Evolutionary conservation across 2,329 filamentous ascomycete species (phyloP), one percentile per base, ranked within the genome.

Genomic region (Monilinia polystroma): DNA sequence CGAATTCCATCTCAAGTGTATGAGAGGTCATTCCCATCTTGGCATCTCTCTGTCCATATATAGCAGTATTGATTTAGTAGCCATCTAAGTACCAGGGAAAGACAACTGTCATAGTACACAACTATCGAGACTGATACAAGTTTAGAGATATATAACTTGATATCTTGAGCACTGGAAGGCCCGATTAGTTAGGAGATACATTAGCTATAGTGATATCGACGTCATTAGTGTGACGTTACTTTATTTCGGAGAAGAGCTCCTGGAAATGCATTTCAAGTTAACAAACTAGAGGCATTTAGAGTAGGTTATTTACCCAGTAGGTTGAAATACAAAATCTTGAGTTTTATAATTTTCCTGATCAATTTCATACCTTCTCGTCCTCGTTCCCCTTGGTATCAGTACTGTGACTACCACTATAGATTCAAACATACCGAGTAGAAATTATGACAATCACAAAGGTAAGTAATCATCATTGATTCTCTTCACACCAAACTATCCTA

Each of bases 141-240:
- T 8, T 32, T 47, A 18, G 45, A 47, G 45, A 35, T 35, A 14
- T n/a, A 45, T 20, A 4, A n/a, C 2, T 32, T 47, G 56, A 7
- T 4, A n/a, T 45, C 26, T 47, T 14, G 43, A 32, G 41, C 16
- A 58, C n/a, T 7, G 41, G 41, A 45, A 58, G 23, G 41, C 38
- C 23, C 41, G 23, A 58, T 23, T 58, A n/a, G 6, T 14, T 18
- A n/a, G 10, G 32, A 35, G 32, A 35, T 35, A 6, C 32, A 35
- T 35, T 6, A 8, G 29, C 29, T 29, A 35, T 35, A 35, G 5
- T 35, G 32, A 35, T 35, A 35, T 58, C 56, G 43, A 58, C 38
- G 55, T 58, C 23, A 45, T 35, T 45, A 29, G 11, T 45, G 56
- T 58, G 56, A 32, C 56, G 41, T 58, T 47, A 29, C 23, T 35